Percentiles rank a stretch among this genome's conserved stretches.
Conservation (phyloP, 1,139 yeast species). For the Taphrina populina region DNA sequence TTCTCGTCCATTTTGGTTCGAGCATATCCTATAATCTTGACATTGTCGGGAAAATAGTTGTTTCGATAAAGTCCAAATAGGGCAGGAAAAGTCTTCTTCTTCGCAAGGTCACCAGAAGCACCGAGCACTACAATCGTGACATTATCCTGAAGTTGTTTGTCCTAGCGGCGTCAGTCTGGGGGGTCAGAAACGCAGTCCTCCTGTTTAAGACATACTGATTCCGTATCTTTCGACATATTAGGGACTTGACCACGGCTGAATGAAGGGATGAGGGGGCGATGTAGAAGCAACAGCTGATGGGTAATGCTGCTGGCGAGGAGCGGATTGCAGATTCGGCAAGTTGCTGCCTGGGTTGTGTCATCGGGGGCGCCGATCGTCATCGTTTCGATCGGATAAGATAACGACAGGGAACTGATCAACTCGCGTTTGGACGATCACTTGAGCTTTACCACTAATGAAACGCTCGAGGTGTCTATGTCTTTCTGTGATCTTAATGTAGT, state of each 20-base stretch:
- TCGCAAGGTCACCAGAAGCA: conserved; percentile 95
- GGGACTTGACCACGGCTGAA: too few relatives aligned
- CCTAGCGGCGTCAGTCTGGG: background rate
- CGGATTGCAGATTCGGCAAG: too few relatives aligned
- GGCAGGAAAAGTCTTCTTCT: conserved; percentile 76
- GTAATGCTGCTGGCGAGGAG: too few relatives aligned
- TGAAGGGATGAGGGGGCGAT: too few relatives aligned
- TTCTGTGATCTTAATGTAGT: conserved; percentile 23
- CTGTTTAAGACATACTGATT: background rate
- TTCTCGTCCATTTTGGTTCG: conserved; percentile 69
- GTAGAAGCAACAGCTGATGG: too few relatives aligned
- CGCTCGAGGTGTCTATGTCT: too few relatives aligned
- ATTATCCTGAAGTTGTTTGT: conserved; percentile 17
- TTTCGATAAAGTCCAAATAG: conserved; percentile 59
- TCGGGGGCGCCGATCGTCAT: too few relatives aligned
- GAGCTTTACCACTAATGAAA: too few relatives aligned
- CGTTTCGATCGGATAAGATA: too few relatives aligned
- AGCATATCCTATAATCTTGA: conserved; percentile 86
- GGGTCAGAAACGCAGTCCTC: background rate
- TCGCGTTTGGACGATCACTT: too few relatives aligned
- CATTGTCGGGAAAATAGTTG: conserved; percentile 69
- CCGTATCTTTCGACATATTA: conserved; percentile 7
- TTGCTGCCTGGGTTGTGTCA: too few relatives aligned
- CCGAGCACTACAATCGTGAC: conserved; percentile 77
- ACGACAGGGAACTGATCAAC: too few relatives aligned